Percentiles rank a stretch among this genome's conserved stretches.
Evolutionary conservation across 495 filamentous ascomycete species (phyloP).

Genomic region (Daldinia vernicosa): DNA sequence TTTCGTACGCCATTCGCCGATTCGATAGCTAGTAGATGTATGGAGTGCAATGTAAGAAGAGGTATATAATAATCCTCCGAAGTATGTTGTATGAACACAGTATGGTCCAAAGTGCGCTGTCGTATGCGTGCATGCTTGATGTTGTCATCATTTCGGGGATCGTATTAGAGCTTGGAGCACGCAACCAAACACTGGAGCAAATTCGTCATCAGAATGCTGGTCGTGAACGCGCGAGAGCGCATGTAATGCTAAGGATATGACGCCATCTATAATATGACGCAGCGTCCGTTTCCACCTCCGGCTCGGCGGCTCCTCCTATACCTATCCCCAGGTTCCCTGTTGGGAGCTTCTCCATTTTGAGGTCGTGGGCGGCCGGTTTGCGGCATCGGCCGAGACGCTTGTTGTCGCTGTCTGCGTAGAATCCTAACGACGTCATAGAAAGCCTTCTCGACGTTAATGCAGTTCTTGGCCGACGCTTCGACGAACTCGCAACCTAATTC

Average conservation of each 20-base stretch:
- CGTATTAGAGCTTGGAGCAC: slow-evolving; percentile 12
- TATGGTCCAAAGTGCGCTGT: slow-evolving; percentile 16
- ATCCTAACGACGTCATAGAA: slow-evolving; percentile 98
- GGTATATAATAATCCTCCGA: slow-evolving; percentile 30
- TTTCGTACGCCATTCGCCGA: slow-evolving; percentile 52
- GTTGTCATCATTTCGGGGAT: slow-evolving; percentile 8
- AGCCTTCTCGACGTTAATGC: slow-evolving; percentile 98
- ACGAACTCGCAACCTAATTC: slow-evolving; percentile 97
- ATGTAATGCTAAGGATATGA: slow-evolving; percentile 18
- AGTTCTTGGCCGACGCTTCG: slow-evolving; percentile 98
- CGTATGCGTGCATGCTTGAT: slow-evolving; percentile 25
- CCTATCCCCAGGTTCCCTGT: slow-evolving; percentile 28
- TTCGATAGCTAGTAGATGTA: slow-evolving; percentile 47
- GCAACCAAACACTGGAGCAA: slow-evolving; percentile 20
- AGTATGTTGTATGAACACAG: slow-evolving; percentile 41
- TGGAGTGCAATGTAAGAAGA: slow-evolving; percentile 44
- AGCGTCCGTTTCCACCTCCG: slow-evolving; percentile 27
- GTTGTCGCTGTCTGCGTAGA: slow-evolving; percentile 80
- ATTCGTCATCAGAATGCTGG: slow-evolving; percentile 23
- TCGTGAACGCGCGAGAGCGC: slow-evolving; percentile 21
- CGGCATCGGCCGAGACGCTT: slow-evolving; percentile 52
- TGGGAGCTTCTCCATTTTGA: slow-evolving; percentile 38
- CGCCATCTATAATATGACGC: slow-evolving; percentile 39
- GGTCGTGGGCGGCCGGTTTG: slow-evolving; percentile 39
- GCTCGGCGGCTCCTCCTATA: slow-evolving; percentile 31